Percentiles rank a stretch among this genome's conserved stretches.
Evolutionary conservation across 1,139 yeast species (phyloP).

Genomic region (Geotrichum siamense): DNA sequence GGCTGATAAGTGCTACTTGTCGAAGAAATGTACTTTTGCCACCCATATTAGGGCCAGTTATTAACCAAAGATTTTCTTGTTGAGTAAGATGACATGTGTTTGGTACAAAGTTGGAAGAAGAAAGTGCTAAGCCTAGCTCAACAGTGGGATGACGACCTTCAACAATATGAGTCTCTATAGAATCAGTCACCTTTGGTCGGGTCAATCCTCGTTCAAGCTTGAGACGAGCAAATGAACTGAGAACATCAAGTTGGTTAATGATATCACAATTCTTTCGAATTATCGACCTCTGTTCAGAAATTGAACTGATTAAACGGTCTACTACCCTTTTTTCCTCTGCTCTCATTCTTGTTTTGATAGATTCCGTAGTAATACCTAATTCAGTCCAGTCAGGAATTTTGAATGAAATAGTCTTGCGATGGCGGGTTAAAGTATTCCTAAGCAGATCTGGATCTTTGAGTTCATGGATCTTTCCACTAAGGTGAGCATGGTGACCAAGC

Average conservation of each 20-base stretch:
- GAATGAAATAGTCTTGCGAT: conserved; percentile 25
- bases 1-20: conserved; percentile 77
- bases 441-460: conserved; percentile 17
- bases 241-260: conserved; percentile 65
- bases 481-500: conserved; percentile 30
- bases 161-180: conserved; percentile 35
- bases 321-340: conserved; percentile 16
- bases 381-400: conserved; percentile 28
- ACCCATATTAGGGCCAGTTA: conserved; percentile 97
- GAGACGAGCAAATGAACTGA: conserved; percentile 62
- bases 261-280: conserved; percentile 44
- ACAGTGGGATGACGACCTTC: conserved; percentile 85
- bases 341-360: conserved; percentile 22
- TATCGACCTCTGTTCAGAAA: conserved; percentile 37
- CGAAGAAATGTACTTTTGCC: conserved; percentile 89
- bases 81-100: conserved; percentile 50
- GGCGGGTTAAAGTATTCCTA: conserved; percentile 23
- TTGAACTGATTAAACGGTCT: conserved; percentile 20
- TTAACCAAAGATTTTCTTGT: conserved; percentile 49
- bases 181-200: conserved; percentile 55
- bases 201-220: conserved; percentile 58
- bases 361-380: conserved; percentile 30
- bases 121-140: conserved; percentile 54
- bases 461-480: conserved; percentile 19
- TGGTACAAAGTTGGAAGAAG: conserved; percentile 49